Evolutionary conservation across 169 alveolate genomes (phyloP), one percentile per base, ranked within the genome.

Genomic region (Plasmodium falciparum): DNA sequence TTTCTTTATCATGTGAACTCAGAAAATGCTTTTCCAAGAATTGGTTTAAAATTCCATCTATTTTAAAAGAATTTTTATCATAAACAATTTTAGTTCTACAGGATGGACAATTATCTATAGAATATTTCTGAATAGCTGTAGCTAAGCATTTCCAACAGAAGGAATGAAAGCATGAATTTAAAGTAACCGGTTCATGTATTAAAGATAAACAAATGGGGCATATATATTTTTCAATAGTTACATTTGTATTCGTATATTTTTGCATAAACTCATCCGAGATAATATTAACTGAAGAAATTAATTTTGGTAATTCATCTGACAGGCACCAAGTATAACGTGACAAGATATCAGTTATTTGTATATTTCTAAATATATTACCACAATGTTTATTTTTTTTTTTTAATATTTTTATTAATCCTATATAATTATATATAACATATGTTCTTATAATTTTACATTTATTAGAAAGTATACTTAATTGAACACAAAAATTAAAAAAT

Each of bases 91-190:
- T 63, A 9, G 78, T 78, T 29, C 90, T 78, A 22, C 90, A 78
- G 11, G 62, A 50, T 22, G 78, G 80, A 20, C 90, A 78, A 3
- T 15, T 78, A 13, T 78, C 90, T 20, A 78, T 78, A 3, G 78
- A 78, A 70, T 50, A 78, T 20, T 78, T 63, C 13, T 78, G 90
- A 20, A 78, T 78, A 9, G 78, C 90, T 7, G 78, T 78, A 20
- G 90, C 90, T 66, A 78, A 20, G 13, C 90, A 50, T 6, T 66
- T 78, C 90, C 80, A 78, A 43, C 90, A 63, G 56, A 78, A 78
- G 22, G 76, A 78, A 47, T 78, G 90, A 22, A 78, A 78, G 47
- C 78, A 78, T 5, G 90, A 43, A 50, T 78, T 78, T 67, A 78
- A 47, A 49, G 90, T 78, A 9, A 78, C 80, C 0, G 90, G 90